A percentile compares a stretch with the other conserved stretches of the same genome.
phyloP scores from a whole-genome alignment of 2,329 filamentous ascomycete genomes.

The Penicillium sp. region DNA sequence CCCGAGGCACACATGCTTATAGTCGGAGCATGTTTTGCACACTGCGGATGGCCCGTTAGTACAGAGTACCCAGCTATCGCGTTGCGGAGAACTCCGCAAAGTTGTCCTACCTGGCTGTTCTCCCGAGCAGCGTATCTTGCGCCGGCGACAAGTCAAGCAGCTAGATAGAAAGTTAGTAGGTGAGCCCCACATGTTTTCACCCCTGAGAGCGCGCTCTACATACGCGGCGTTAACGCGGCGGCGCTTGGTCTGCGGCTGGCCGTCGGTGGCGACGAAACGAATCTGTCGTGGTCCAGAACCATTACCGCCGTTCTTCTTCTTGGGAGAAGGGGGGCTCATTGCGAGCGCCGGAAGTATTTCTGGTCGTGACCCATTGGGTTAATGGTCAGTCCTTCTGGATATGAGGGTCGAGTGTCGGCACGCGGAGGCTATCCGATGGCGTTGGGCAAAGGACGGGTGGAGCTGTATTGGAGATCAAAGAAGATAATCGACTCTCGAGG shows the following conservation, averaged over 20 bases:
- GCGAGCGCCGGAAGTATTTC: constrained; percentile 36
- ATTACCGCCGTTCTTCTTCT: constrained; percentile 35
- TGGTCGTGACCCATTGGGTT: constrained; percentile 35
- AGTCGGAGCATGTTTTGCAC: constrained; percentile 71
- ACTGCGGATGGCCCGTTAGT: constrained; percentile 27
- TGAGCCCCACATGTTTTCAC: constrained; percentile 7
- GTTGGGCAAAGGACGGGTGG: constrained; percentile 7
- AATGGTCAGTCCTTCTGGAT: constrained; percentile 2
- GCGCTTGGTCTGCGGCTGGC: constrained; percentile 74
- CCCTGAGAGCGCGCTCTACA: constrained; percentile 28
- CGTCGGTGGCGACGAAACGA: constrained; percentile 79
- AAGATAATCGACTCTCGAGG: constrained; percentile 6
- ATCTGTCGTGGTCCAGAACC: constrained; percentile 49
- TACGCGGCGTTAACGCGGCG: constrained; percentile 77
- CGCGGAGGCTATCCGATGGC: constrained; percentile 2
- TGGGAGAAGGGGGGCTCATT: constrained; percentile 41
- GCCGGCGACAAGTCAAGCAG: constrained; percentile 70
- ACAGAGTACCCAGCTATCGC: background rate
- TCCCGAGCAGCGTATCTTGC: constrained; percentile 73
- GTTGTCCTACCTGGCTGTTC: constrained; percentile 57
- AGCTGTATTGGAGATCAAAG: constrained; percentile 14
- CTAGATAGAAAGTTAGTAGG: constrained; percentile 38
- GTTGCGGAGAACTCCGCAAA: background rate
- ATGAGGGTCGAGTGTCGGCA: background rate
- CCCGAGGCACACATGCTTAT: constrained; percentile 66